Evolutionary conservation across 768 basidiomycete genomes (phyloP).

Genomic region (Boletus insuetus): DNA sequence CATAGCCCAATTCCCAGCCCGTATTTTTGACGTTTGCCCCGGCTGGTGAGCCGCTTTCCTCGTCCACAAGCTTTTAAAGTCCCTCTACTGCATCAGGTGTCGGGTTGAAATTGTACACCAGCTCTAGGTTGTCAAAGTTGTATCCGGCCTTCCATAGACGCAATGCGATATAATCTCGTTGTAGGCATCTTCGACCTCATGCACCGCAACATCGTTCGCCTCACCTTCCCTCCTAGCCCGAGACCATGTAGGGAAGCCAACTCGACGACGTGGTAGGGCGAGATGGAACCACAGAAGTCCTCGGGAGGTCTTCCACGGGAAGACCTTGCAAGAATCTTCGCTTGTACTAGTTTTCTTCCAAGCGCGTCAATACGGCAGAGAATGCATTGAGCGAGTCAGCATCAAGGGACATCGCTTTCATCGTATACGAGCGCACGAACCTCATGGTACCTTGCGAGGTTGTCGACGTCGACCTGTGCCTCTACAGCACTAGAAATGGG

Average conservation of each 20-base stretch:
- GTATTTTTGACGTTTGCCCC: too few species aligned
- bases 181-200: not conserved
- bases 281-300: slow-evolving; percentile 10
- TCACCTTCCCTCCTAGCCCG: slow-evolving; percentile 9
- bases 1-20: not conserved
- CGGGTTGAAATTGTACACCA: slow-evolving; percentile 9
- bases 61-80: not conserved
- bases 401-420: slow-evolving; percentile 5
- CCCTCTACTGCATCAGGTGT: not conserved
- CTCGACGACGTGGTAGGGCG: not conserved
- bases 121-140: not conserved
- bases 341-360: not conserved
- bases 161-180: slow-evolving; percentile 1
- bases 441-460: slow-evolving; percentile 1
- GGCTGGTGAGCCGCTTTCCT: too few species aligned
- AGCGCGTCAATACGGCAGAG: slow-evolving; percentile 9
- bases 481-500: not conserved
- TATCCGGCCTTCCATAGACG: slow-evolving; percentile 8
- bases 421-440: slow-evolving; percentile 4
- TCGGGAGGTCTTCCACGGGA: slow-evolving; percentile 5
- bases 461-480: not conserved
- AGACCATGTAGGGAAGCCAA: slow-evolving; percentile 5
- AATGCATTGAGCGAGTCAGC: slow-evolving; percentile 12
- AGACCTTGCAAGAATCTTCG: slow-evolving; percentile 16
- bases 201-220: not conserved